A percentile compares a stretch with the other conserved stretches of the same genome.
These are phyloP conservation scores for Microsporum audouinii DNA, from an alignment of 2,329 filamentous ascomycete species.

Conservation along the genomic window DNA sequence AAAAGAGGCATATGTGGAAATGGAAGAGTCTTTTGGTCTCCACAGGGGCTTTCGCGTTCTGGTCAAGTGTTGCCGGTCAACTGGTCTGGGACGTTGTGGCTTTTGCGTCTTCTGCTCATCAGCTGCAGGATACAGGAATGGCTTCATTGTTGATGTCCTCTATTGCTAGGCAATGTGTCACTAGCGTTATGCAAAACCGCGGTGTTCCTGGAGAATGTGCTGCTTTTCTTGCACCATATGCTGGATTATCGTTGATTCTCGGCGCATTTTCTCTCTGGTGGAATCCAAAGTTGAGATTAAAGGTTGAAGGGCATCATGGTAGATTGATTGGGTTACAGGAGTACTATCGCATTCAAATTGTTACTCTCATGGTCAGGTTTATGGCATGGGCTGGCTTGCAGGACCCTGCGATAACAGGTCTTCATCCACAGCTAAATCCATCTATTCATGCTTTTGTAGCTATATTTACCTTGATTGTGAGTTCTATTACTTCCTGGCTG, in stretches of 20 bases:
- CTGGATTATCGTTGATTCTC: conserved; percentile 30
- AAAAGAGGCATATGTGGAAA: conserved; percentile 26
- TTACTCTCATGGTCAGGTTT: conserved; percentile 35
- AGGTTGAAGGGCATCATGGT: conserved; percentile 32
- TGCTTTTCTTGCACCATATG: conserved; percentile 24
- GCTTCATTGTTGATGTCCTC: background rate
- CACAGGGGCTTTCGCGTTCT: conserved; percentile 34
- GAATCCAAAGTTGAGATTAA: conserved; percentile 38
- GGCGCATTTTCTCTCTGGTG: conserved; percentile 39
- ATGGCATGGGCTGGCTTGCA: conserved; percentile 35
- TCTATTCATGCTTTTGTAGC: conserved; percentile 32
- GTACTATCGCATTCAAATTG: conserved; percentile 39
- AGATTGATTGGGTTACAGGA: conserved; percentile 33
- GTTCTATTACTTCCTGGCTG: conserved; percentile 10
- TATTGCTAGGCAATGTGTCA: background rate
- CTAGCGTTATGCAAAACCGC: conserved; percentile 5
- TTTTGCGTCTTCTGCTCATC: conserved; percentile 14
- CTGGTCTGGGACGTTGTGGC: conserved; percentile 32
- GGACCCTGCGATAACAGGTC: conserved; percentile 26
- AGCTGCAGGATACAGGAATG: background rate
- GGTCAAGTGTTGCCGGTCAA: conserved; percentile 34
- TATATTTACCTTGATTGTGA: conserved; percentile 30
- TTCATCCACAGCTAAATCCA: conserved; percentile 22
- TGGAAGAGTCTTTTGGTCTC: conserved; percentile 36
- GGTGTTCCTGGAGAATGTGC: conserved; percentile 22